Conservation (phyloP, 352 stramenopile species). For the Globisporangium spinosum region DNA sequence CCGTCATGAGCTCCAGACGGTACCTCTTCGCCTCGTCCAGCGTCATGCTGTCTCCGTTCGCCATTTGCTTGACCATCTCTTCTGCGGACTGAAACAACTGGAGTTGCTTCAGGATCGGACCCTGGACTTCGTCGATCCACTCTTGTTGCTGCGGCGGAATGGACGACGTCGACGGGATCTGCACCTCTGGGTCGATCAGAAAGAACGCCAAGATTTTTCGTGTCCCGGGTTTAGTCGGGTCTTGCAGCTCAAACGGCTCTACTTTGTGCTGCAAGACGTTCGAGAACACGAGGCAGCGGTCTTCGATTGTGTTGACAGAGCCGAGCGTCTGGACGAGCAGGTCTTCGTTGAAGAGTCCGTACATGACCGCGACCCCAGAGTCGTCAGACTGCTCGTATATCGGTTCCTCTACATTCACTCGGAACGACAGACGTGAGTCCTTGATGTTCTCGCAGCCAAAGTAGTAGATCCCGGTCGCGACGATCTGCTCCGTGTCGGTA, state of each 20-base stretch:
- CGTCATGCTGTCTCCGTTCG: conserved; percentile 21
- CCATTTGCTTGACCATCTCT: conserved; percentile 21
- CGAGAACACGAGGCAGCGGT: conserved; percentile 35
- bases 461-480: conserved; percentile 50
- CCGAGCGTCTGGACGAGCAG: conserved; percentile 27
- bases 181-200: conserved; percentile 30
- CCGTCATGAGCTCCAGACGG: conserved; percentile 29
- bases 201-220: conserved; percentile 54
- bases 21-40: conserved; percentile 21
- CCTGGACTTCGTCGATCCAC: conserved; percentile 24
- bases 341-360: conserved; percentile 22
- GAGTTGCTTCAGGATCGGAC: conserved; percentile 12
- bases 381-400: conserved; percentile 32
- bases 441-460: conserved; percentile 47
- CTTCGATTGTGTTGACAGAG: conserved; percentile 20
- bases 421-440: conserved; percentile 36
- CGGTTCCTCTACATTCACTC: conserved; percentile 25
- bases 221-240: conserved; percentile 26
- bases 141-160: conserved; percentile 39
- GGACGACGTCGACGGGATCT: conserved; percentile 29
- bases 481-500: conserved; percentile 36
- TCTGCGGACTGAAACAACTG: conserved; percentile 15
- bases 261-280: conserved; percentile 47
- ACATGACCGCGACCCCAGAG: conserved; percentile 26
- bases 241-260: conserved; percentile 39